Conservation (phyloP, 768 basidiomycete genomes). For the Mycena belliarum region DNA sequence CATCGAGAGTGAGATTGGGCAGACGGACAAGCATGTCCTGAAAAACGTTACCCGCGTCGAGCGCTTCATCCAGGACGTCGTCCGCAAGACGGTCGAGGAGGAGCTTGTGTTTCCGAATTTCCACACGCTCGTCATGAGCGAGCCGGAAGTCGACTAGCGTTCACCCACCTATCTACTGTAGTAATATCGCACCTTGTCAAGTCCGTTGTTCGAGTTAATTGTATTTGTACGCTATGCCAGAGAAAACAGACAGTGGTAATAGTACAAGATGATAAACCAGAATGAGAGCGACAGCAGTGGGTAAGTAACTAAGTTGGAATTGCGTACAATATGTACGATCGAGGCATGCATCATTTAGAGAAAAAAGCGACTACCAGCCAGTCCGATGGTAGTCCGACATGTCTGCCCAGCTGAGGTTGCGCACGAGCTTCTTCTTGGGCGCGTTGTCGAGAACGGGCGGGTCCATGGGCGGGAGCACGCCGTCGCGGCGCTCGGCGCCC, state of each 20-base stretch:
- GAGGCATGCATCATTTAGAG: conserved; percentile 15
- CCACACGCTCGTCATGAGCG: conserved; percentile 70
- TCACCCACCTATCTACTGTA: no score
- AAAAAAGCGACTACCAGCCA: conserved; percentile 12
- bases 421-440: conserved; percentile 21
- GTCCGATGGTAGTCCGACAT: conserved; percentile 13
- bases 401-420: conserved; percentile 20
- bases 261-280: conserved; percentile 9
- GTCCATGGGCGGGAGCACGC: conserved; percentile 8
- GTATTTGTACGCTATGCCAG: conserved; percentile 14
- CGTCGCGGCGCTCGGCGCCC: conserved; percentile 8
- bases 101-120: conserved; percentile 97
- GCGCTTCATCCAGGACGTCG: conserved; percentile 92
- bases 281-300: conserved; percentile 3
- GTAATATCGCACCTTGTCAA: no score
- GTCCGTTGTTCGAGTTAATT: no score
- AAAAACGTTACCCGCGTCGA: conserved; percentile 96
- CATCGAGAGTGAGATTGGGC: conserved; percentile 97
- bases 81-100: conserved; percentile 92
- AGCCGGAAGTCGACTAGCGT: conserved; percentile 25
- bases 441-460: conserved; percentile 1
- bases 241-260: conserved; percentile 5
- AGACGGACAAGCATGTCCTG: conserved; percentile 91
- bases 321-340: background rate
- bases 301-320: conserved; percentile 10